Base-by-base conservation (phyloP, 2,329 filamentous ascomycete species). In the Pleurostoma richardsiae region DNA sequence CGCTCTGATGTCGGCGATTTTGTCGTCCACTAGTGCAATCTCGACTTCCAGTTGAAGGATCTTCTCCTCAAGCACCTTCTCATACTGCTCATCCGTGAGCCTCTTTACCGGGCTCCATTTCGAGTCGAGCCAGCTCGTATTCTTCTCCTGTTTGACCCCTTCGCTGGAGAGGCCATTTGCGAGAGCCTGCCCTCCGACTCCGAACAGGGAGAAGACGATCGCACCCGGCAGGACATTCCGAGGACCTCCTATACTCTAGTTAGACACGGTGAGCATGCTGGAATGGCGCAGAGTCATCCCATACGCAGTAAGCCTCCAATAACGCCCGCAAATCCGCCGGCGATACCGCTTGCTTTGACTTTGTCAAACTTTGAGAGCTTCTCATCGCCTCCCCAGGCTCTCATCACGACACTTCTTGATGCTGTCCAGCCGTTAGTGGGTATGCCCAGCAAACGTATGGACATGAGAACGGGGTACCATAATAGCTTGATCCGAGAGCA, bases 1-100 rank as follows among this genome's bases (percentile, higher is more conserved):
- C 38, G 49, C 55, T 47, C 56, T 64, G n/a, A 71, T 52, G 30
- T 62, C 60, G 3, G 64, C 78, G 52, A 94, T 86, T 59, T 79
- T 83, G 42, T 94, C 88, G 57, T 94, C 86, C n/a, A 92, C 69
- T 19, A 94, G 62, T 1, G 88, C 80, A 58, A 94, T 87, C 54
- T 92, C 86, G 3, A 82, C 86, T 54, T 94, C 83, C 4, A 92
- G 67, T 48, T 73, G 76, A 31, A 92, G 67, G 19, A 91, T 63
- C 65, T 83, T 89, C 59, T 91, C 86, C 52, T 79, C 71, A 45
- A 94, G 68, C 60, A 89, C 82, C 4, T 72, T 67, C 51, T 79
- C 78, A 58, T 94, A 94, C 49, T 92, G 82, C 41, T 83, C 73
- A 56, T 94, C 84, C 0, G 80, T 80, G 26, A 95, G 66, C 2